phyloP scores from a whole-genome alignment of 768 basidiomycete genomes.

The Suillus spraguei region DNA sequence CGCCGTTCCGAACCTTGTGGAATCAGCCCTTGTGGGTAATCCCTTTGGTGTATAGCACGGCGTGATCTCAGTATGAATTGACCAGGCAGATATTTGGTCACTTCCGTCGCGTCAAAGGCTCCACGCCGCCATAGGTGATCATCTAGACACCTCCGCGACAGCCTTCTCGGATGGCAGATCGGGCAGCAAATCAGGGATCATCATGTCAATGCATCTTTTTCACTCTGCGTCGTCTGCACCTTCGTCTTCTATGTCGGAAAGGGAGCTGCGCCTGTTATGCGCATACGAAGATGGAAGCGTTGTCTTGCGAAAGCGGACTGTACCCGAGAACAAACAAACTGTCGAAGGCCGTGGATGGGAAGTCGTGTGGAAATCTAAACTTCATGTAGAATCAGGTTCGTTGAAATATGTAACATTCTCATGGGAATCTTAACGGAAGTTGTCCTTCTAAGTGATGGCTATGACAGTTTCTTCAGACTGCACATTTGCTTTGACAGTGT shows the following conservation, averaged over 20 bases:
- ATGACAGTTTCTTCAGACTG: constrained; percentile 69
- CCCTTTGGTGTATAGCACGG: not conserved
- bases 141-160: constrained; percentile 31
- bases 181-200: constrained; percentile 68
- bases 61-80: not conserved
- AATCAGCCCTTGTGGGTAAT: constrained; percentile 73
- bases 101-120: constrained; percentile 68
- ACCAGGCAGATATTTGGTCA: constrained; percentile 85
- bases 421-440: not conserved
- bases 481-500: constrained; percentile 73
- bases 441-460: constrained; percentile 1
- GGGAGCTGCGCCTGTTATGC: constrained; percentile 61
- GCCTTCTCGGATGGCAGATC: constrained; percentile 47
- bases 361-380: constrained; percentile 60
- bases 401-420: constrained; percentile 5
- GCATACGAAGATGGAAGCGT: constrained; percentile 91
- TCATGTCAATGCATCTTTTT: constrained; percentile 86
- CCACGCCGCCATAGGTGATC: constrained; percentile 84
- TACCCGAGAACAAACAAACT: constrained; percentile 38
- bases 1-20: constrained; percentile 86
- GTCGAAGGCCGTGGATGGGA: constrained; percentile 80
- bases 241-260: constrained; percentile 31
- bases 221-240: constrained; percentile 33
- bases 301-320: constrained; percentile 57
- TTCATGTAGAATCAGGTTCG: constrained; percentile 76